phyloP scores from a whole-genome alignment of 441 rosid genomes.

The Mallotus repandus region DNA sequence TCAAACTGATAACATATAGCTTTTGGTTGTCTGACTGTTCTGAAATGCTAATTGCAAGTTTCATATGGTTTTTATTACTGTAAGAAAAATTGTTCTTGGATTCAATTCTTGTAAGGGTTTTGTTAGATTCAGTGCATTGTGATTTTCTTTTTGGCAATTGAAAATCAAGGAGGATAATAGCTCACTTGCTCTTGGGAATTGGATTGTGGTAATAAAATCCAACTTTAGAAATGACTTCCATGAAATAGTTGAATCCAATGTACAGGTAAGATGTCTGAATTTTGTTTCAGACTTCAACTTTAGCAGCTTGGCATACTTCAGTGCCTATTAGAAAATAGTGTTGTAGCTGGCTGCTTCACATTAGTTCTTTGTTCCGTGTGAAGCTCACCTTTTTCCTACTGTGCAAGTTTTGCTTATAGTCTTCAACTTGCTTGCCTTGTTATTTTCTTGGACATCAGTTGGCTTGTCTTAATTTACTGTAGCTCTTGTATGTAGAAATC shows the following conservation, averaged over 20 bases:
- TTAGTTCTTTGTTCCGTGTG: not conserved
- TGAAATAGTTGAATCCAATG: not conserved
- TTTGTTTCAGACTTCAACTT: slow-evolving; percentile 4
- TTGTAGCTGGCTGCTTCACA: not conserved
- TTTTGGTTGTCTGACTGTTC: not conserved
- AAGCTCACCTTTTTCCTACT: not conserved
- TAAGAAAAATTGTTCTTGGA: slow-evolving; percentile 8
- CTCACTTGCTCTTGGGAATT: not conserved
- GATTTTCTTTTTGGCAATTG: not conserved
- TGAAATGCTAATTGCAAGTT: not conserved
- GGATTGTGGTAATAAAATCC: not conserved
- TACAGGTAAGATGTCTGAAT: not conserved
- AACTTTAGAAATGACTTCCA: slow-evolving; percentile 9
- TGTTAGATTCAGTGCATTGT: not conserved
- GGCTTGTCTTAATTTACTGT: not conserved
- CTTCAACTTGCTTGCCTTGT: not conserved
- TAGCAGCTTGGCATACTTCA: not conserved
- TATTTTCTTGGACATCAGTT: not conserved
- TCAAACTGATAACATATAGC: slow-evolving; percentile 10
- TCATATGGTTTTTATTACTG: not conserved
- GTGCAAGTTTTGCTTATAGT: no score
- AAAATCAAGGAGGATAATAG: not conserved
- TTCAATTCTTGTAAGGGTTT: slow-evolving; percentile 11
- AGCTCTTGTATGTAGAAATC: not conserved
- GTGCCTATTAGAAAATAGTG: not conserved